Evolutionary conservation across 2,329 filamentous ascomycete genomes (phyloP).

Genomic region (Pyrenophora seminiperda): DNA sequence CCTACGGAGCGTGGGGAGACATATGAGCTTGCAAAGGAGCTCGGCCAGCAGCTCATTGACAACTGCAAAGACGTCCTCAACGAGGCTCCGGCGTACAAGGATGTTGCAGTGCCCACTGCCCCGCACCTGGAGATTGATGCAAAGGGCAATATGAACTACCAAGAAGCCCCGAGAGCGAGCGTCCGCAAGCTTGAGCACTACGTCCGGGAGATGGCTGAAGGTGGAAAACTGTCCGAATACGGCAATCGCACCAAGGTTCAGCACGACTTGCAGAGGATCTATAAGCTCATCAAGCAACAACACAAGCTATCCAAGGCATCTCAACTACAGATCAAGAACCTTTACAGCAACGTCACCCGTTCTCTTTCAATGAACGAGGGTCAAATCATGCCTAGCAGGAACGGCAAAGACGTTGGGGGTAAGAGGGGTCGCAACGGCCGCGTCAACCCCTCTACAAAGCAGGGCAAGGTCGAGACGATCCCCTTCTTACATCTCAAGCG

Average conservation of each 20-base stretch:
- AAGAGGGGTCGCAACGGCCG: slow-evolving; percentile 63
- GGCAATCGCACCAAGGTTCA: slow-evolving; percentile 98
- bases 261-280: slow-evolving; percentile 90
- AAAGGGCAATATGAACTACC: slow-evolving; percentile 89
- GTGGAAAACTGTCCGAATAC: slow-evolving; percentile 98
- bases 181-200: slow-evolving; percentile 98
- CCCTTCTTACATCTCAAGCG: slow-evolving; percentile 97
- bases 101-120: slow-evolving; percentile 88
- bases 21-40: slow-evolving; percentile 94
- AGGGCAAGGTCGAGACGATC: slow-evolving; percentile 93
- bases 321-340: slow-evolving; percentile 91
- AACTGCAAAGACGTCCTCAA: slow-evolving; percentile 94
- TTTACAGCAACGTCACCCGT: slow-evolving; percentile 93
- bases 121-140: slow-evolving; percentile 91
- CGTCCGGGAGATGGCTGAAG: slow-evolving; percentile 97
- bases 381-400: slow-evolving; percentile 91
- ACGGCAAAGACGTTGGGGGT: slow-evolving; percentile 66
- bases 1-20: slow-evolving; percentile 96
- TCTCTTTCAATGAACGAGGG: slow-evolving; percentile 97
- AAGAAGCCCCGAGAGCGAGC: slow-evolving; percentile 83
- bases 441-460: slow-evolving; percentile 64
- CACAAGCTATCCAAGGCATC: slow-evolving; percentile 97
- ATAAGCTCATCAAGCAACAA: slow-evolving; percentile 98
- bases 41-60: slow-evolving; percentile 90
- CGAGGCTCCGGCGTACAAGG: slow-evolving; percentile 88